Evolutionary conservation across 768 basidiomycete genomes (phyloP).

Genomic region (Termitomyces sp.): DNA sequence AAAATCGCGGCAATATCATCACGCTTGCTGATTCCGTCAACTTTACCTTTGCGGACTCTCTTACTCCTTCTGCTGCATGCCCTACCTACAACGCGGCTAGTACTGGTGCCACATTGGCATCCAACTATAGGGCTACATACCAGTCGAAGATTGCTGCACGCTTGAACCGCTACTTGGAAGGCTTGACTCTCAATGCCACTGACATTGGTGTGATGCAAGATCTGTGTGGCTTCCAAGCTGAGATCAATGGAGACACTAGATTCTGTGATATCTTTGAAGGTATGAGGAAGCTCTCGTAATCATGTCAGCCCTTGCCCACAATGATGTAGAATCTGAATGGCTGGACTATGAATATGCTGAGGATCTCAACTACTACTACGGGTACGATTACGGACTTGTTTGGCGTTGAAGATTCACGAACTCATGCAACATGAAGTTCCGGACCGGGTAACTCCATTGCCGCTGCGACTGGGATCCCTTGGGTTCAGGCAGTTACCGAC

Average conservation of each 20-base stretch:
- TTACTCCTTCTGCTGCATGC: conserved; percentile 40
- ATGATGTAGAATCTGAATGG: conserved; percentile 36
- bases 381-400: conserved; percentile 23
- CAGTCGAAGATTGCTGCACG: conserved; percentile 31
- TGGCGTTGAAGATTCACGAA: background rate
- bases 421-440: conserved; percentile 24
- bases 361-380: conserved; percentile 47
- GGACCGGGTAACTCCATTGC: conserved; percentile 45
- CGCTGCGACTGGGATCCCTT: conserved; percentile 37
- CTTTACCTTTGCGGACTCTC: conserved; percentile 40
- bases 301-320: background rate
- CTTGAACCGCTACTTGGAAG: conserved; percentile 36
- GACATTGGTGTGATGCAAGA: conserved; percentile 45
- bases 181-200: conserved; percentile 29
- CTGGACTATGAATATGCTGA: conserved; percentile 43
- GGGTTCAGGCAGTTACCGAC: conserved; percentile 37
- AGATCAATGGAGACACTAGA: conserved; percentile 35
- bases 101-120: conserved; percentile 25
- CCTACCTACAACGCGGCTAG: conserved; percentile 33
- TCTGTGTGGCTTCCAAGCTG: conserved; percentile 40
- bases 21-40: conserved; percentile 40
- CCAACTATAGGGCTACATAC: conserved; percentile 32
- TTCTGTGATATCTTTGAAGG: conserved; percentile 42
- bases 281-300: conserved; percentile 10
- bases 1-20: conserved; percentile 35